phyloP scores from a whole-genome alignment of 2,329 filamentous ascomycete species.

The Pestalotiopsis fici region DNA sequence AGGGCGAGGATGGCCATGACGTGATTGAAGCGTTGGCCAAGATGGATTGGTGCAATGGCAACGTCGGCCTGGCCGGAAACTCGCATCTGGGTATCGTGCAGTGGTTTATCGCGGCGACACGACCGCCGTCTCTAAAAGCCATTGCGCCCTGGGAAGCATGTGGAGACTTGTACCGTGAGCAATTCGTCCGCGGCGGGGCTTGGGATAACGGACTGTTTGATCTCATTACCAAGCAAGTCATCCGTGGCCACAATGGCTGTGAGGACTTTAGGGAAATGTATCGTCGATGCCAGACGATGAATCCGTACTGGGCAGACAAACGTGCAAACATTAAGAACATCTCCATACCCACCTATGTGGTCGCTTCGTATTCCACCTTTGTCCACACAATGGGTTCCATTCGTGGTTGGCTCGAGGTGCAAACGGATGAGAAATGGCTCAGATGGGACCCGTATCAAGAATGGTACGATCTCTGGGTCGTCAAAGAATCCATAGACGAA shows the following conservation, averaged over 20 bases:
- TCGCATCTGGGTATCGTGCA: constrained; percentile 41
- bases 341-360: constrained; percentile 34
- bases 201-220: constrained; percentile 41
- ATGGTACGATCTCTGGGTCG: constrained; percentile 44
- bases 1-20: constrained; percentile 45
- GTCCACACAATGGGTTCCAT: constrained; percentile 37
- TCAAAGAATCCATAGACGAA: constrained; percentile 32
- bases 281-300: constrained; percentile 31
- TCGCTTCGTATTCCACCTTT: constrained; percentile 29
- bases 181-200: constrained; percentile 42
- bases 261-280: constrained; percentile 45
- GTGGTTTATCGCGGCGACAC: constrained; percentile 40
- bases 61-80: constrained; percentile 43
- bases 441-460: constrained; percentile 39
- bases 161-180: constrained; percentile 46
- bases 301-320: constrained; percentile 39
- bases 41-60: constrained; percentile 45
- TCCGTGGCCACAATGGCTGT: constrained; percentile 27
- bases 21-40: constrained; percentile 40
- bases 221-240: constrained; percentile 37
- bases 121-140: constrained; percentile 39
- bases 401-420: constrained; percentile 37
- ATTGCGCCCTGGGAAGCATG: constrained; percentile 48
- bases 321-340: constrained; percentile 35
- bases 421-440: constrained; percentile 42